Conservation (phyloP, 371 early-diverging fungal genomes). For the Saksenaea oblongispora region DNA sequence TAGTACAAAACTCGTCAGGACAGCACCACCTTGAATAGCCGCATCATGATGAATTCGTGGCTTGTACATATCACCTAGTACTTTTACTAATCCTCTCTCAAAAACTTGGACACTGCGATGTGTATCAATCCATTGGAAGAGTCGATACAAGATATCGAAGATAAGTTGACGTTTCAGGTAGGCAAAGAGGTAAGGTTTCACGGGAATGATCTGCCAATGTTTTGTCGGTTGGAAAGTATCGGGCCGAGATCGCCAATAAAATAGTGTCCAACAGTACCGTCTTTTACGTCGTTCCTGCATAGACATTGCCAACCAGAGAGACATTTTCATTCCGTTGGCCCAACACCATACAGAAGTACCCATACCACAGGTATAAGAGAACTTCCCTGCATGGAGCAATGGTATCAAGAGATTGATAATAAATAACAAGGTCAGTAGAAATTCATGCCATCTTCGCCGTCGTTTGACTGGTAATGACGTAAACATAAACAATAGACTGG, state of each 20-base stretch:
- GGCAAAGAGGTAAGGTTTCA: conserved; percentile 4
- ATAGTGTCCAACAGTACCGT: conserved; percentile 25
- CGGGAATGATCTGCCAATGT: conserved; percentile 1
- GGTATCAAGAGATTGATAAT: conserved; percentile 30
- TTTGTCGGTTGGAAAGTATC: not conserved
- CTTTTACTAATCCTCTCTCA: not conserved
- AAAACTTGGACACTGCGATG: conserved; percentile 18
- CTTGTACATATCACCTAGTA: not conserved
- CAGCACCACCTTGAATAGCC: not conserved
- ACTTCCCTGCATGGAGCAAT: conserved; percentile 29
- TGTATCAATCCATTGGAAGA: conserved; percentile 15
- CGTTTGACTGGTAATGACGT: conserved; percentile 29
- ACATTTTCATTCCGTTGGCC: conserved; percentile 44
- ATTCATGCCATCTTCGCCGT: conserved; percentile 18
- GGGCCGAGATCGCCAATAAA: conserved; percentile 31
- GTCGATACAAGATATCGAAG: conserved; percentile 17
- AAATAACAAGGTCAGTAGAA: conserved; percentile 13
- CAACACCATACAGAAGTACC: conserved; percentile 25
- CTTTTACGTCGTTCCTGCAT: conserved; percentile 37
- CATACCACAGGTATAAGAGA: conserved; percentile 18
- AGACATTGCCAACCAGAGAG: conserved; percentile 40
- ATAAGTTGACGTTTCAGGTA: conserved; percentile 17
- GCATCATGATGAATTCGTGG: not conserved
- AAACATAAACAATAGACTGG: conserved; percentile 24
- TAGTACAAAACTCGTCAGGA: conserved; percentile 18